These are phyloP conservation scores for Talaromyces sp. DNA, from an alignment of 2,329 filamentous ascomycete species.

Conservation along the genomic window DNA sequence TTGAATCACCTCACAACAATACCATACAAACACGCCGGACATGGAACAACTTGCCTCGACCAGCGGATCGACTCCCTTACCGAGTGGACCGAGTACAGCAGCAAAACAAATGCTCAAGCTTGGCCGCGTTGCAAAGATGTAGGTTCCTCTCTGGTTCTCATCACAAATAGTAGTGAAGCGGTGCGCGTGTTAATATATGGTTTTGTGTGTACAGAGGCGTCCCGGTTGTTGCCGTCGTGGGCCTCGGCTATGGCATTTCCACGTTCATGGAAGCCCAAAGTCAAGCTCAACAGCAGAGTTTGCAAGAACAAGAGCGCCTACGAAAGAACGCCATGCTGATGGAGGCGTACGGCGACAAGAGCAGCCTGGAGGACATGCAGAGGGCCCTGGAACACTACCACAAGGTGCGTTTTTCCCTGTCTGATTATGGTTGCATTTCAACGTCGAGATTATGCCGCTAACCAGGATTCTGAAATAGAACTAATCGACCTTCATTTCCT, in stretches of 20 bases:
- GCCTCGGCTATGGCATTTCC: constrained; percentile 21
- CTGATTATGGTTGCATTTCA: background rate
- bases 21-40: background rate
- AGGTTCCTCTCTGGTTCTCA: background rate
- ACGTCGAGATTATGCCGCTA: background rate
- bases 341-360: constrained; percentile 44
- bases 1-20: background rate
- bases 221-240: constrained; percentile 9
- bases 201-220: constrained; percentile 4
- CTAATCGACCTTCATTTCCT: background rate
- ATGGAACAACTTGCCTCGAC: constrained; percentile 11
- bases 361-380: constrained; percentile 40
- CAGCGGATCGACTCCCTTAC: constrained; percentile 5
- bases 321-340: constrained; percentile 37
- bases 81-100: constrained; percentile 2
- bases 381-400: constrained; percentile 39
- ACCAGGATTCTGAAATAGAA: background rate
- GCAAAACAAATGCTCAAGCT: constrained; percentile 9
- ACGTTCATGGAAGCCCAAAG: constrained; percentile 16
- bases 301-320: constrained; percentile 28
- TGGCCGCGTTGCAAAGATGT: constrained; percentile 11
- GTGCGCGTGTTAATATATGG: constrained; percentile 15
- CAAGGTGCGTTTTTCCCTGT: constrained; percentile 21
- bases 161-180: constrained; percentile 10
- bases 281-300: constrained; percentile 9